Percentiles rank a stretch among this genome's conserved stretches.
Conservation (phyloP, 345 rosid genomes). For the Rhizophora mangle region DNA sequence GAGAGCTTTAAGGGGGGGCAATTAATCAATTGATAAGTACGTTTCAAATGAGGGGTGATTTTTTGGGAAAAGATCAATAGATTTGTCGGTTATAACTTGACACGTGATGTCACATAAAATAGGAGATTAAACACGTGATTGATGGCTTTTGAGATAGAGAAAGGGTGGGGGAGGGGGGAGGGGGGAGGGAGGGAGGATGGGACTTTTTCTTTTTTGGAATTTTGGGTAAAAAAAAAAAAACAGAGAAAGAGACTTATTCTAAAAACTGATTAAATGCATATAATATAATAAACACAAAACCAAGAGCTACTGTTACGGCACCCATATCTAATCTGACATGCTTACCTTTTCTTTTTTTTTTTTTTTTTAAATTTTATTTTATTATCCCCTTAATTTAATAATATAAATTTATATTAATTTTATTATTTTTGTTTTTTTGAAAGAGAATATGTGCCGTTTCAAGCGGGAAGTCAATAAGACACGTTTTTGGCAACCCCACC, state of each 20-base stretch:
- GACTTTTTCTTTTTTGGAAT: too few species aligned
- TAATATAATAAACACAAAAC: not conserved
- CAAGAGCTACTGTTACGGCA: slow-evolving; percentile 15
- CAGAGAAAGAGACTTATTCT: slow-evolving; percentile 14
- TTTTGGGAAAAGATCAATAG: too few species aligned
- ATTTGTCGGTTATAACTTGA: too few species aligned
- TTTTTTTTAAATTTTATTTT: not conserved
- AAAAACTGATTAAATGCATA: slow-evolving; percentile 5
- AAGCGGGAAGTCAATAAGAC: slow-evolving; percentile 21
- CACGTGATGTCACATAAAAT: too few species aligned
- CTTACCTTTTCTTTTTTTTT: not conserved
- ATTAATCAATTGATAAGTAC: not conserved
- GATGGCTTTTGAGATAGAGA: not conserved
- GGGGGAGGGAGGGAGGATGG: too few species aligned
- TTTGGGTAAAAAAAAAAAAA: too few species aligned
- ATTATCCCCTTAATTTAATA: not conserved
- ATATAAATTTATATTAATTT: too few species aligned
- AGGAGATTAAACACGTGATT: not conserved
- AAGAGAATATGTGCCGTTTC: slow-evolving; percentile 26
- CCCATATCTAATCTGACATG: slow-evolving; percentile 16
- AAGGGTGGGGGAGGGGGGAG: not conserved
- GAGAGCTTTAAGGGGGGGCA: not conserved
- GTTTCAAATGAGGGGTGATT: not conserved
- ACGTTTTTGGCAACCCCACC: slow-evolving; percentile 1
- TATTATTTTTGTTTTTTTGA: too few species aligned